Evolutionary conservation across 2,329 filamentous ascomycete species (phyloP).

Genomic region (Aspergillus bombycis): DNA sequence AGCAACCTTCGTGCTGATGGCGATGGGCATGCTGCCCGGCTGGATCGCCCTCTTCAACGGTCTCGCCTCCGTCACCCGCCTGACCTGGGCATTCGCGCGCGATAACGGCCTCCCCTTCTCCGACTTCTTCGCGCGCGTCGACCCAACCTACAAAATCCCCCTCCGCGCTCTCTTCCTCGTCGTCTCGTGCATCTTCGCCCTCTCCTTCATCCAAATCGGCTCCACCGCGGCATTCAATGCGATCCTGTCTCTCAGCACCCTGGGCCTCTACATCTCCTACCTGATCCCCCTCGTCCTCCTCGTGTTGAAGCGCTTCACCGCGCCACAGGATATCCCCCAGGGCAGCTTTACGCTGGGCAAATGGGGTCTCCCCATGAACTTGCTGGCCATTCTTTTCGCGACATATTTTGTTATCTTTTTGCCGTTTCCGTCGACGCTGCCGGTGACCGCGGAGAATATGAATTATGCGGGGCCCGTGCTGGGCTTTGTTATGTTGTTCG

Average conservation of each 20-base stretch:
- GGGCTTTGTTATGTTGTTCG: slow-evolving; percentile 28
- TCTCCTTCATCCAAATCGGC: slow-evolving; percentile 52
- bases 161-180: slow-evolving; percentile 39
- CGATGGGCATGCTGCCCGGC: slow-evolving; percentile 32
- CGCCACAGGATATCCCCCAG: slow-evolving; percentile 22
- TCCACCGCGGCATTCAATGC: slow-evolving; percentile 55
- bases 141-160: slow-evolving; percentile 42
- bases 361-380: slow-evolving; percentile 30
- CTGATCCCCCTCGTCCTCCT: slow-evolving; percentile 46
- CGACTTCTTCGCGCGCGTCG: slow-evolving; percentile 31
- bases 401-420: slow-evolving; percentile 34
- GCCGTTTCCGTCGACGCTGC: slow-evolving; percentile 33
- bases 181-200: slow-evolving; percentile 29
- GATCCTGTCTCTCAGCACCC: slow-evolving; percentile 53
- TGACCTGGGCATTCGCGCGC: slow-evolving; percentile 48
- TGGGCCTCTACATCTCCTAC: slow-evolving; percentile 54
- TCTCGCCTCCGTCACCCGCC: slow-evolving; percentile 41
- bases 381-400: slow-evolving; percentile 34
- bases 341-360: slow-evolving; percentile 34
- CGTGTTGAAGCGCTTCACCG: slow-evolving; percentile 20
- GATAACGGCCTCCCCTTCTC: slow-evolving; percentile 46
- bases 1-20: slow-evolving; percentile 46
- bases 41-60: slow-evolving; percentile 30
- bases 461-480: slow-evolving; percentile 36
- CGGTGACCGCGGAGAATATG: slow-evolving; percentile 38